Evolutionary conservation across 805 yeast species (phyloP), one percentile per base, ranked within the genome.

Genomic region (Suhomyces sp.): DNA sequence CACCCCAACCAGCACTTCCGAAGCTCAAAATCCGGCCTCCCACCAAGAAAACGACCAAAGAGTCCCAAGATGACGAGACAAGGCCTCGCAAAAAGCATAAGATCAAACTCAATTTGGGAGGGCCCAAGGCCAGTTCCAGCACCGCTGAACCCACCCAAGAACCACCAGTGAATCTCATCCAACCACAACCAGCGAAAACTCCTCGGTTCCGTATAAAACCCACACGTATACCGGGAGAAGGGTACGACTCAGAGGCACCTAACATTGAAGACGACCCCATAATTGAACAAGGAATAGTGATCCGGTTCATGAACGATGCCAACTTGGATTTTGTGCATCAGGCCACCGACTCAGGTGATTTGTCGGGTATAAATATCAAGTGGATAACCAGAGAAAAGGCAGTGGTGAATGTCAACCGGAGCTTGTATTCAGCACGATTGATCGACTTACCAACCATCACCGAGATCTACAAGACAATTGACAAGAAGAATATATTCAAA

Each of bases 191-290:
- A 38, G 51, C 44, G 31, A 51, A 38, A 24, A 52, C 54, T 9
- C 83, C 84, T 3, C 72, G 78, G 31, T 79, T 81, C 26, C 67
- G 83, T 56, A 75, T 82, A 38, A 82, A 81, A 56, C 85, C 85
- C 1, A 77, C 82, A 0, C 76, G 96, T 60, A 78, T 86, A 3
- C 94, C 96, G 0, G 97, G 97, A 4, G 97, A 93, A 61, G 98
- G 98, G 1, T 93, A 93, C 68, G 99, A 93, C 65, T 87, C 96
- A 2, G 98, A 93, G 62, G 97, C 96, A 17, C 96, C 97, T 0
- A 98, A 93, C 59, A 75, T 90, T 24, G 99, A 94, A 66, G 97
- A 91, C 55, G 97, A 94, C 64, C 98, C 99, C 1, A 72, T 90
- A 55, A 74, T 90, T 7, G 98, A 94, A 64, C 96, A 90, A 58